Evolutionary conservation across 177 flowering plant genomes (phyloP), one percentile per base, ranked within the genome.

Genomic region (Tripterygium wilfordii): DNA sequence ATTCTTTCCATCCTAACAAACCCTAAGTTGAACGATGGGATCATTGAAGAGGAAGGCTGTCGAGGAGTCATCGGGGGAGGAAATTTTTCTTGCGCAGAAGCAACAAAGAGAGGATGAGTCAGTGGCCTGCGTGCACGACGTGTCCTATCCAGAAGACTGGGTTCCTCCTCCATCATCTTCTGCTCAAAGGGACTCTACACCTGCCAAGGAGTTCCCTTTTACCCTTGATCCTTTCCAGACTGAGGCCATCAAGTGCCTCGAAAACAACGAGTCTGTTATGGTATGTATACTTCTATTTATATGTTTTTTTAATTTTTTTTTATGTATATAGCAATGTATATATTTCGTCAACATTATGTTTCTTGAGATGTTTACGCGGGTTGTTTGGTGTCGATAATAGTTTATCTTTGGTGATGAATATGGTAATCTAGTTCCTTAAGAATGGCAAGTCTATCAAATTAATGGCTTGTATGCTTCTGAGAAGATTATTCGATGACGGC

Each of bases 191-290:
- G 36, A 65, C 1, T 21, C 52, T 0, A 68, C 58, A 27, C 99
- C 99, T 1, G 97, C 96, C 0, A 92, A 84, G 61, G 85, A 77
- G 28, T 94, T 76, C 49, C 81, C 82, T 0, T 94, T 94, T 50
- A 39, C 64, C 12, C 86, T 94, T 17, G 97, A 94, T 56, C 95
- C 96, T 25, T 94, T 94, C 51, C 99, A 94, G 67, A 63, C 78
- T 2, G 95, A 87, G 63, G 86, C 99, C 16, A 83, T 94, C 48
- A 70, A 72, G 44, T 94, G 99, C 69, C 80, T 94, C 5, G 74
- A 85, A 23, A 64, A 54, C 16, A 88, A 87, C 8, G 88, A 94
- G 51, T 94, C 99, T 12, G 99, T 94, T 48, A 76, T 89, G 97
- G 99, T 88, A 62, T 48, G n/a, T 27, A 25, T 49, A 1, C 32